Base-by-base conservation (phyloP, 495 filamentous ascomycete genomes). In the Annulohypoxylon maeteangense region DNA sequence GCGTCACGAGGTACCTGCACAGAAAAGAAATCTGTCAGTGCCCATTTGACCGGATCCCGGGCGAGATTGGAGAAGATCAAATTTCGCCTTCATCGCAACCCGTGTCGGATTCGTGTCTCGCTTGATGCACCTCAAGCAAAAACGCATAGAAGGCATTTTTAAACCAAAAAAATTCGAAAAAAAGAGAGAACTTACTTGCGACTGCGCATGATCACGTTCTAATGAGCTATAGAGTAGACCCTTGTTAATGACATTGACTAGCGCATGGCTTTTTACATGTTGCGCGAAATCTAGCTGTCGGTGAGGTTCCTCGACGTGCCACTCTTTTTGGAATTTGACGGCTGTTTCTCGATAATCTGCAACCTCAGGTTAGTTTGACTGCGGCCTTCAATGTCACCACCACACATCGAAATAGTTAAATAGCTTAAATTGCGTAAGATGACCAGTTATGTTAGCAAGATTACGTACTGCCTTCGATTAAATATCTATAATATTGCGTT, bases 401-500 rank as follows among this genome's bases (percentile, higher is more conserved):
- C 32, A 58, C 70, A 51, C 61, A 65, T 66, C 48, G 48, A 48
- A 59, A 64, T 65, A 55, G 56, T 40, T 18, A 62, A 18, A 65
- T 59, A 63, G 45, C n/a, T 32, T 16, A 12, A 48, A 50, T 68
- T 61, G 64, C 44, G 64, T 47, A 32, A 23, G 34, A 51, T 65
- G 70, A 16, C 42, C 2, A n/a, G 25, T 6, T 10, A 51, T 42
- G 14, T 45, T 38, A 67, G 10, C 31, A 71, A 77, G 62, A 70
- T 63, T 57, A 90, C 90, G 73, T 87, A 96, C 93, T 92, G 83
- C 90, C 92, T 87, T 96, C 93, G 81, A 94, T 87, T 72, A 96
- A 88, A 81, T 95, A 96, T 80, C 93, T 96, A 79, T 48, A 61
- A 70, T 78, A 63, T 70, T 68, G 63, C 78, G 83, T 76, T 79